phyloP scores from a whole-genome alignment of 495 filamentous ascomycete species.

The Tuber microsphaerosporum region DNA sequence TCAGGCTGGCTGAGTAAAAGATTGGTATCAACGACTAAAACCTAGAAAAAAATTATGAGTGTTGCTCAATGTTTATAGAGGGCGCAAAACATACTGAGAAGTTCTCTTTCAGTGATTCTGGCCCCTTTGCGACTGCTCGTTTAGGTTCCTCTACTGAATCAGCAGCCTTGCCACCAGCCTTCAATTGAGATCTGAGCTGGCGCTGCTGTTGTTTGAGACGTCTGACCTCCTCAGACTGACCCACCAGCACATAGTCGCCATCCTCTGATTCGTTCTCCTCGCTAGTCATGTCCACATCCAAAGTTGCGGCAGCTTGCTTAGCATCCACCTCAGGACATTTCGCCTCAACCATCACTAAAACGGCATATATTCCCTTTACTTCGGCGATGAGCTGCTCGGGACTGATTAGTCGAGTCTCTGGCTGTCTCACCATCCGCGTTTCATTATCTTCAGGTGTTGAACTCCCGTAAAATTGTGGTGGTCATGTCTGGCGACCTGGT shows the following conservation, averaged over 20 bases:
- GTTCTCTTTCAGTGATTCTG: conserved; percentile 27
- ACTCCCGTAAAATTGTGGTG: not conserved
- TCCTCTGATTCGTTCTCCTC: conserved; percentile 29
- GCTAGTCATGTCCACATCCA: conserved; percentile 38
- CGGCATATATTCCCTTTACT: conserved; percentile 68
- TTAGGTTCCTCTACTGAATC: conserved; percentile 14
- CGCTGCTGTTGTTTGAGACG: conserved; percentile 32
- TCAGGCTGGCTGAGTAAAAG: conserved; percentile 34
- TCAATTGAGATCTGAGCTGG: conserved; percentile 29
- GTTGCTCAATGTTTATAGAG: not conserved
- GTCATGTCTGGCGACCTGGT: not conserved
- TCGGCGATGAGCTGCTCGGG: conserved; percentile 65
- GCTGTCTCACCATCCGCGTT: conserved; percentile 41
- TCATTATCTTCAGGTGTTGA: conserved; percentile 22
- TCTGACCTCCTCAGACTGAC: conserved; percentile 26
- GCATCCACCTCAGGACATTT: conserved; percentile 69
- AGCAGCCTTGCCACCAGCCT: not conserved
- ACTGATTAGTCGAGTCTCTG: conserved; percentile 56
- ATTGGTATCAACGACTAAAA: conserved; percentile 40
- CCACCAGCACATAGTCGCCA: conserved; percentile 34
- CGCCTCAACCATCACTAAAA: conserved; percentile 69
- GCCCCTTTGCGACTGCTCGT: conserved; percentile 30
- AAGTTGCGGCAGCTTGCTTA: conserved; percentile 49
- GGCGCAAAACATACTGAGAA: conserved; percentile 27
- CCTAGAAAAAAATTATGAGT: conserved; percentile 15